phyloP scores from a whole-genome alignment of 1,284 basidiomycete genomes.

The Austroboletus rostrupii region DNA sequence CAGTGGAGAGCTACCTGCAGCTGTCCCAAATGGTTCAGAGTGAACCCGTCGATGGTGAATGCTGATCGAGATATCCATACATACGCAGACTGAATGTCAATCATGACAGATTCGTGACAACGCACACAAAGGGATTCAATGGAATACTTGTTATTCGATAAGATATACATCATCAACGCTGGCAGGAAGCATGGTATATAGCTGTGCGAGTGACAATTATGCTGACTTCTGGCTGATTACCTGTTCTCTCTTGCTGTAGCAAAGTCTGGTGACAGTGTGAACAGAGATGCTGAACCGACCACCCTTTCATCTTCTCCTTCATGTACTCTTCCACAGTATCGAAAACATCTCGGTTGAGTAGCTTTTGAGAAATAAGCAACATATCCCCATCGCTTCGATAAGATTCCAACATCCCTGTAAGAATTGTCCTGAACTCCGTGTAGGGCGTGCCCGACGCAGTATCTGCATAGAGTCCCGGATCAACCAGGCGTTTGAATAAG shows the following conservation, averaged over 20 bases:
- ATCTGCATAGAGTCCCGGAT: slow-evolving; percentile 49
- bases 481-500: slow-evolving; percentile 87
- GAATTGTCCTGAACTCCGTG: slow-evolving; percentile 86
- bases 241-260: slow-evolving; percentile 19
- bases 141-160: slow-evolving; percentile 2
- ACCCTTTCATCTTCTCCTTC: slow-evolving; percentile 48
- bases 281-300: slow-evolving; percentile 48
- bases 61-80: neutral
- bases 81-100: neutral
- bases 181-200: slow-evolving; percentile 57
- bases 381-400: slow-evolving; percentile 91
- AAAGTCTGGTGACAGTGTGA: slow-evolving; percentile 44
- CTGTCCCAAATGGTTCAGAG: slow-evolving; percentile 60
- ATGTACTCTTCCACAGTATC: slow-evolving; percentile 60
- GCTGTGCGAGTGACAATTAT: slow-evolving; percentile 59
- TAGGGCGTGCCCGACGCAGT: slow-evolving; percentile 67
- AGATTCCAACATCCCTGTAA: slow-evolving; percentile 91
- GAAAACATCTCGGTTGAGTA: slow-evolving; percentile 83
- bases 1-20: slow-evolving; percentile 51
- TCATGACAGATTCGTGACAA: slow-evolving; percentile 19
- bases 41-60: slow-evolving; percentile 34
- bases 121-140: neutral
- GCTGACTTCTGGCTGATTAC: slow-evolving; percentile 22
- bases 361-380: slow-evolving; percentile 81
- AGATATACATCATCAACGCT: slow-evolving; percentile 27